These are phyloP conservation scores for Sclerotinia sclerotiorum DNA, from an alignment of 2,329 filamentous ascomycete genomes.

Conservation along the genomic window DNA sequence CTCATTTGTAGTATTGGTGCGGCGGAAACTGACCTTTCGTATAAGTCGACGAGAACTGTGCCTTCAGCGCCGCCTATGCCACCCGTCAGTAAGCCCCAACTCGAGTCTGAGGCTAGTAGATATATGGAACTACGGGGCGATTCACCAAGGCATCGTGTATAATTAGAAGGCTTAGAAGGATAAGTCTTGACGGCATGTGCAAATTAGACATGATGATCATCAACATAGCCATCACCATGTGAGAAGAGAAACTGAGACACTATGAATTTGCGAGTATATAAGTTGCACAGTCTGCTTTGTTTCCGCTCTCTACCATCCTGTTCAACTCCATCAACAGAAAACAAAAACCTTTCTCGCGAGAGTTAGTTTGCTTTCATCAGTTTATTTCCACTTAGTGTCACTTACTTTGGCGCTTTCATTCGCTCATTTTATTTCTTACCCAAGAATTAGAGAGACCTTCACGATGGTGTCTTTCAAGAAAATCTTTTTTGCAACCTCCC, in stretches of 20 bases:
- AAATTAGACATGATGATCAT: background rate
- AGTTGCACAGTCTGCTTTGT: background rate
- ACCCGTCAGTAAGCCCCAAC: background rate
- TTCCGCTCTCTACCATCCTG: background rate
- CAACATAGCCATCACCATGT: background rate
- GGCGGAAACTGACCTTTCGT: too few species aligned
- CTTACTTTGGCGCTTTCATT: conserved; percentile 3
- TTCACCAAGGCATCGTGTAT: background rate
- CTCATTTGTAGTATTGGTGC: too few species aligned
- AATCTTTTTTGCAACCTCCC: background rate
- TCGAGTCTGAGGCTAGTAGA: background rate
- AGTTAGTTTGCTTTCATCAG: background rate
- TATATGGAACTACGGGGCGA: background rate
- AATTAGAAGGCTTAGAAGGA: background rate
- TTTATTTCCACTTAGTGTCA: background rate
- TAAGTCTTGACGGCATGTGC: background rate
- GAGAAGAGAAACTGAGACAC: background rate
- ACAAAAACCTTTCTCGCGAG: background rate
- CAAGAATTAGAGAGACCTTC: background rate
- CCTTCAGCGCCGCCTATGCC: background rate
- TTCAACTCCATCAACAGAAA: background rate
- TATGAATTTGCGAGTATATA: background rate
- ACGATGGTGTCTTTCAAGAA: conserved; percentile 1
- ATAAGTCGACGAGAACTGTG: background rate
- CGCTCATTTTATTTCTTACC: background rate